Evolutionary conservation across 306 rosid species (phyloP), one percentile per base, ranked within the genome.

Genomic region (Amphicarpaea edgeworthii): DNA sequence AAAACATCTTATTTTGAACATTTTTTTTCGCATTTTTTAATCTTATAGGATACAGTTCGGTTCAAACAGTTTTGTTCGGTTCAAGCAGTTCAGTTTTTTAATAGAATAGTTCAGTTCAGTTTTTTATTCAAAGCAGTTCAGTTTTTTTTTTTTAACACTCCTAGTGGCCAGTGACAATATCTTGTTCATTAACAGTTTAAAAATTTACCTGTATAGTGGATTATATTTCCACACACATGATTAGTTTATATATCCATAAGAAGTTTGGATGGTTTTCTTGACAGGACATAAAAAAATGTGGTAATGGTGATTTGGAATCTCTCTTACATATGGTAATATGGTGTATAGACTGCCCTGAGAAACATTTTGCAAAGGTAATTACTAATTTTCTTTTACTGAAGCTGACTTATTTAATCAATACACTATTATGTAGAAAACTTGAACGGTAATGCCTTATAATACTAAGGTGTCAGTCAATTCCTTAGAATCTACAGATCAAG

Each of bases 311-410:
- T 54, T 75, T 92, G 73, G 87, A 71, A 50, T 80, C 89, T 72
- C 85, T 96, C 28, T 73, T 92, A 67, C 68, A 68, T 58, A 54
- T 83, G 28, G 84, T 75, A 3, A 79, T 90, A 61, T 45, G 75
- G 89, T 96, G 97, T 87, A 77, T 92, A 53, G 92, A 85, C 6
- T 50, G 75, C 53, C 98, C 99, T 0, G 93, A 89, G 85, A 87
- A 88, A 79, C 95, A 96, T 84, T 96, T 96, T 79, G 99, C 99
- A 3, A 76, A 84, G 99, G 99, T 96, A 74, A 64, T 42, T 65
- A 6, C 26, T 53, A 19, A 76, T 19, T 65, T 55, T 75, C 49
- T 68, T 61, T 49, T 61, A 20, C 24, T 60, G 7, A 75, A 20
- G 26, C 15, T 46, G 46, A 30, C 51, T 30, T 76, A 40, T 53